Conservation (phyloP, 192 early-diverging fungal genomes). For the Backusella morwellensis region DNA sequence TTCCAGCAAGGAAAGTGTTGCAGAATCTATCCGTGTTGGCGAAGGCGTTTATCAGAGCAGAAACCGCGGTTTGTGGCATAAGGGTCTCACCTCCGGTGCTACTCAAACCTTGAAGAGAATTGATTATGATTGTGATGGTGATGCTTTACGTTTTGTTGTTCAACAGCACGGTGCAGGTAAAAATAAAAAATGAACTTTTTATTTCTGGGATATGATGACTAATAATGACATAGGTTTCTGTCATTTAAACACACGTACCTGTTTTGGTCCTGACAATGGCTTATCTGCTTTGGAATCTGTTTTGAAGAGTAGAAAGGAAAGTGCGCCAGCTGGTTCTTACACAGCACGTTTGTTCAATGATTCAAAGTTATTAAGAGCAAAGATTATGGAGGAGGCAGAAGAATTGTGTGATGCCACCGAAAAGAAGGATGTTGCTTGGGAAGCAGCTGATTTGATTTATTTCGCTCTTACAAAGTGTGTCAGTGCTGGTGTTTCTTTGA, state of each 20-base stretch:
- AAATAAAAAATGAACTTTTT: not conserved
- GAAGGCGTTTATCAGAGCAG: constrained; percentile 95
- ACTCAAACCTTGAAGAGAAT: constrained; percentile 83
- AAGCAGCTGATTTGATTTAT: constrained; percentile 95
- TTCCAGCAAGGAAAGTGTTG: constrained; percentile 79
- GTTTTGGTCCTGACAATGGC: constrained; percentile 84
- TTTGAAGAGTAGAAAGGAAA: constrained; percentile 63
- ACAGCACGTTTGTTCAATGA: constrained; percentile 88
- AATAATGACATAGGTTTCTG: constrained; percentile 79
- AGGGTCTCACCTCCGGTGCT: constrained; percentile 93
- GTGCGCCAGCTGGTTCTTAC: constrained; percentile 89
- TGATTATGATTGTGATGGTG: constrained; percentile 88
- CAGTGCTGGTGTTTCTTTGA: constrained; percentile 72
- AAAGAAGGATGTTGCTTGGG: constrained; percentile 85
- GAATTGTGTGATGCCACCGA: constrained; percentile 82
- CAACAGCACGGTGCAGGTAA: constrained; percentile 78
- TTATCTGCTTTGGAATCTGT: constrained; percentile 70
- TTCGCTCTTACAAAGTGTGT: constrained; percentile 91
- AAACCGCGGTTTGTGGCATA: constrained; percentile 90
- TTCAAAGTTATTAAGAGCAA: constrained; percentile 74
- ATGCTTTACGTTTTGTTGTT: constrained; percentile 86
- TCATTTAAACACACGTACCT: constrained; percentile 87
- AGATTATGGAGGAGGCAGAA: constrained; percentile 95
- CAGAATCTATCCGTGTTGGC: constrained; percentile 72
- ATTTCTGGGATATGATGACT: not conserved